These are phyloP conservation scores for Vigna angularis DNA, from an alignment of 306 rosid genomes.

Conservation along the genomic window DNA sequence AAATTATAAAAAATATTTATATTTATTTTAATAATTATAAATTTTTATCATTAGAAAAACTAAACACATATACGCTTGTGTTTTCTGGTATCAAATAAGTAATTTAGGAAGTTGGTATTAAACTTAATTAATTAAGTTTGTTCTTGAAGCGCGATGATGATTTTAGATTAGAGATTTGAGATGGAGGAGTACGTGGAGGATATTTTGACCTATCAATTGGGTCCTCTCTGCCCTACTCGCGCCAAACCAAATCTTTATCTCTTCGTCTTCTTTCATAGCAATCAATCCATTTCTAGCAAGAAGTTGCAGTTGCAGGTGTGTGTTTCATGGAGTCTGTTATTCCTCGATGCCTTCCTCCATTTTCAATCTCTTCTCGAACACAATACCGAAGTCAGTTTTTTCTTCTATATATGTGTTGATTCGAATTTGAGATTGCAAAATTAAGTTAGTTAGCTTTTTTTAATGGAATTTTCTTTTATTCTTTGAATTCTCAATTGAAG, in stretches of 20 bases:
- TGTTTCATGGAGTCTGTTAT: conserved; percentile 30
- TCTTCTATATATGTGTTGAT: not conserved
- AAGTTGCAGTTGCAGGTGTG: not conserved
- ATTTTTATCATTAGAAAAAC: too few relatives aligned
- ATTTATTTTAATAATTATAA: too few relatives aligned
- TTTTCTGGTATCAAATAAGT: too few relatives aligned
- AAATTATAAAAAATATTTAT: too few relatives aligned
- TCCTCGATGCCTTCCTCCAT: conserved; percentile 30
- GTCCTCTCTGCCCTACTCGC: not conserved
- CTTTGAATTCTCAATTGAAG: not conserved
- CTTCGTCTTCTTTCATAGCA: not conserved
- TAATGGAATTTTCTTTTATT: not conserved
- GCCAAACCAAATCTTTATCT: not conserved
- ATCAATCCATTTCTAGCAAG: not conserved
- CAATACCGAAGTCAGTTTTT: conserved; percentile 8
- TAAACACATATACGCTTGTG: too few relatives aligned
- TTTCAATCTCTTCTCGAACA: not conserved
- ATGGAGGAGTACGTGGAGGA: conserved; percentile 2
- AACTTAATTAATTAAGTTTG: too few relatives aligned
- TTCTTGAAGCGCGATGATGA: too few relatives aligned
- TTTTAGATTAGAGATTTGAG: not conserved
- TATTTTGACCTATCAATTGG: not conserved
- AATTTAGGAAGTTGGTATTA: too few relatives aligned
- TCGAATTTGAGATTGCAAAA: not conserved
- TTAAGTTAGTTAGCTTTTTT: too few relatives aligned